Evolutionary conservation across 1,139 yeast species (phyloP).

Genomic region (Pichia sp.): DNA sequence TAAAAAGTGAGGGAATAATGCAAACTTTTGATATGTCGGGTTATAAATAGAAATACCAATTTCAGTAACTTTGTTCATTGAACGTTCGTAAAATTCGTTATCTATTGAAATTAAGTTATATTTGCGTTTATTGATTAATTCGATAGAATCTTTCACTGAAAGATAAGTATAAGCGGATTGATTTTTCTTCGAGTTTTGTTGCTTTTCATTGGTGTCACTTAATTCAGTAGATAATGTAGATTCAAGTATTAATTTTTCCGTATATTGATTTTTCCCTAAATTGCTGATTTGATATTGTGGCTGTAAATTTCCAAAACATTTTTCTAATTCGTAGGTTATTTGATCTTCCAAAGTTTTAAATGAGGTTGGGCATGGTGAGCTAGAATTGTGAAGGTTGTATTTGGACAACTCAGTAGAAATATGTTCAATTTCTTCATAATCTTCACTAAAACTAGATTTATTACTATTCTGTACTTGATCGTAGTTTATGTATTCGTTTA

Average conservation of each 20-base stretch:
- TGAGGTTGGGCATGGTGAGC: neutral
- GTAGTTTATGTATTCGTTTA: too few species aligned
- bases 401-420: neutral
- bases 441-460: too few species aligned
- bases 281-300: slow-evolving; percentile 1
- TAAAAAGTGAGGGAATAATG: slow-evolving; percentile 40
- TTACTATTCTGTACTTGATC: too few species aligned
- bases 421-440: too few species aligned
- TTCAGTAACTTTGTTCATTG: slow-evolving; percentile 48
- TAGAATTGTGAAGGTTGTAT: slow-evolving; percentile 1
- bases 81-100: slow-evolving; percentile 59
- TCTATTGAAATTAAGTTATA: slow-evolving; percentile 50
- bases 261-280: neutral
- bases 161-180: slow-evolving; percentile 7
- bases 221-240: too few species aligned
- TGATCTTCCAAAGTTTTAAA: slow-evolving; percentile 3
- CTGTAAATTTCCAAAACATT: slow-evolving; percentile 2
- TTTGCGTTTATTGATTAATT: slow-evolving; percentile 21
- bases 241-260: too few species aligned
- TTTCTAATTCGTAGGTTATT: slow-evolving; percentile 7
- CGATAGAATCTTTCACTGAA: slow-evolving; percentile 20
- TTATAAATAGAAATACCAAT: slow-evolving; percentile 65
- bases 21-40: slow-evolving; percentile 41
- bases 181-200: neutral
- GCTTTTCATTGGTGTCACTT: too few species aligned